A percentile compares a stretch with the other conserved stretches of the same genome.
Conservation (phyloP, 208 protist genomes). For the Trypanosoma caninum region DNA sequence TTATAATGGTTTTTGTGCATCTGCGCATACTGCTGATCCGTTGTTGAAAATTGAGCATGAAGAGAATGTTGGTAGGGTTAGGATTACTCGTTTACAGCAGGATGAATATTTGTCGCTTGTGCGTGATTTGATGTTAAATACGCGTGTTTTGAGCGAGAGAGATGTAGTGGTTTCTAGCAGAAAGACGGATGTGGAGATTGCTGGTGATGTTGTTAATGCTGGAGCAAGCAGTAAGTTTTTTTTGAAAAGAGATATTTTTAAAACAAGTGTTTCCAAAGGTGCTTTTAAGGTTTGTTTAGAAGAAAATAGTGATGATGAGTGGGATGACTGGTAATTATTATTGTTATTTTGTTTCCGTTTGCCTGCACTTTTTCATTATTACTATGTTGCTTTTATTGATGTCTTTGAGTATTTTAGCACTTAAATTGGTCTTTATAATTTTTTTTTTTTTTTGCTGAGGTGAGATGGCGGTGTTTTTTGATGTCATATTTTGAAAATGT, state of each 20-base stretch:
- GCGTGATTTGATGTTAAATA: slow-evolving; percentile 16
- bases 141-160: slow-evolving; percentile 12
- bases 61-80: slow-evolving; percentile 5
- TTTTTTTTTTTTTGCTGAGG: slow-evolving; percentile 6
- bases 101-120: slow-evolving; percentile 29
- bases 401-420: neutral
- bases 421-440: neutral
- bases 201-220: slow-evolving; percentile 21
- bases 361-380: too few species aligned
- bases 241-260: neutral
- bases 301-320: slow-evolving; percentile 48
- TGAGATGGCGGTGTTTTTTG: too few species aligned
- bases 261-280: neutral
- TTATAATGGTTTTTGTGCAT: neutral
- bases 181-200: slow-evolving; percentile 24
- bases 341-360: slow-evolving; percentile 1
- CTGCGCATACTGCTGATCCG: neutral
- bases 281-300: slow-evolving; percentile 4
- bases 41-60: slow-evolving; percentile 23
- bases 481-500: too few species aligned
- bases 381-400: neutral
- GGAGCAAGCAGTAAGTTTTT: slow-evolving; percentile 28
- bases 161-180: neutral
- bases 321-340: slow-evolving; percentile 51
- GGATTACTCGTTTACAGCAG: slow-evolving; percentile 9